Evolutionary conservation across 805 yeast species (phyloP), one percentile per base, ranked within the genome.

Genomic region (Myxozyma nipponensis): DNA sequence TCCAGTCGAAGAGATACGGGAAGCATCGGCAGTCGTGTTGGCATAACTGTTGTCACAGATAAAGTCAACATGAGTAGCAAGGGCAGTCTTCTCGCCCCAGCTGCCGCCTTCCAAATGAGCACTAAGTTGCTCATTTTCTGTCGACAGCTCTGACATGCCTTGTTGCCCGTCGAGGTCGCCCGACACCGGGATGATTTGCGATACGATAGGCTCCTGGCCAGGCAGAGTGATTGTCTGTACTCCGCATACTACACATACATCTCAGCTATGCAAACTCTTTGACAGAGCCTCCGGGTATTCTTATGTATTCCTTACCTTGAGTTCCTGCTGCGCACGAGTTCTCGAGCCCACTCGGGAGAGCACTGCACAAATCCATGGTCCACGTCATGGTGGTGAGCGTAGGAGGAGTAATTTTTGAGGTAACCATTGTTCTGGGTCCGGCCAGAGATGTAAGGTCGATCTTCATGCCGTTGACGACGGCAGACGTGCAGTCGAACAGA

Each of bases 361-460:
- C 69, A 41, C 78, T 81, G 69, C 95, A 87, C 6, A 88, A 72
- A 44, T 87, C 84, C 34, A 90, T 56, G 61, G 75, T 79, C 90
- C 96, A 86, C 2, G 78, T 73, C 30, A 74, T 67, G 44, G 71
- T 75, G 1, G 85, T 78, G 28, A 66, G 69, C 10, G 91, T 77
- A 1, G 98, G 98, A 17, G 98, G 98, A 9, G 96, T 86, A 39
- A 75, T 76, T 28, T 66, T 69, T 17, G 72, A 58, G 3, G 61
- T 35, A 4, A 73, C 62, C n/a, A 72, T 68, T 1, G 68, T 46
- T 57, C 78, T 77, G 3, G 77, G 63, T 2, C 84, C 84, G 44
- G 73, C 72, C 43, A 83, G 69, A 17, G 69, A 54, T 18, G 70
- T 69, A 49, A 83, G 69, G 46, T 78, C 72, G 62, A 57, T 64